Conservation (phyloP, 2,329 filamentous ascomycete genomes). For the Tolypocladium tundrense region DNA sequence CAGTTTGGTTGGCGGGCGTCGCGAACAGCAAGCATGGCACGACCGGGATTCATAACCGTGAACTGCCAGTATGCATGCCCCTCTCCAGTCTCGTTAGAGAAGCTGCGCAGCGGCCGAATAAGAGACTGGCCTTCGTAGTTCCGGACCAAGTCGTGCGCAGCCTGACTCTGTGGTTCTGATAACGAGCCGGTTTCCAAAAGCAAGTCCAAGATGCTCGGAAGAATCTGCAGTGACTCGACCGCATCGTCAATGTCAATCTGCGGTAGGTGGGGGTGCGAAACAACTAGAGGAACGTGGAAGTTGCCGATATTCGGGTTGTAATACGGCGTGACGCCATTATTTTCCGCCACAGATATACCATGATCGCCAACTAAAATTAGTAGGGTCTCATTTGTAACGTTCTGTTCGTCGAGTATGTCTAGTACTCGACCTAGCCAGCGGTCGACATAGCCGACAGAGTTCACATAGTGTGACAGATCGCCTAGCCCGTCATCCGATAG, state of each 20-base stretch:
- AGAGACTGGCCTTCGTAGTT: conserved; percentile 26
- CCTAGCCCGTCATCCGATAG: conserved; percentile 13
- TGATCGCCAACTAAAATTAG: conserved; percentile 22
- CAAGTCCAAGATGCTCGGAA: conserved; percentile 24
- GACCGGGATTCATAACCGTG: conserved; percentile 14
- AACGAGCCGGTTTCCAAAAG: conserved; percentile 23
- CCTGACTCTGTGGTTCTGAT: conserved; percentile 11
- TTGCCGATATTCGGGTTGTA: conserved; percentile 22
- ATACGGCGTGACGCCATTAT: conserved; percentile 19
- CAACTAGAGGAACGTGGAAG: conserved; percentile 22
- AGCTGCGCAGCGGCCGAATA: conserved; percentile 16
- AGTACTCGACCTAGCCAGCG: conserved; percentile 21
- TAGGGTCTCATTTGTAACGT: conserved; percentile 21
- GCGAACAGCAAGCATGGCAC: conserved; percentile 12
- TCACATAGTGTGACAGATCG: conserved; percentile 22
- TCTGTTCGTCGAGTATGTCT: conserved; percentile 17
- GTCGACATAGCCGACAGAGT: conserved; percentile 21
- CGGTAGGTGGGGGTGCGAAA: conserved; percentile 22
- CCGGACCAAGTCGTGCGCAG: conserved; percentile 17
- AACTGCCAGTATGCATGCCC: conserved; percentile 11
- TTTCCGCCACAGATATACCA: conserved; percentile 22
- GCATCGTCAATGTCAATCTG: conserved; percentile 19
- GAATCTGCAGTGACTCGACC: conserved; percentile 21
- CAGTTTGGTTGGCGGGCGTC: conserved; percentile 10
- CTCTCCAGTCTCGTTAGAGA: conserved; percentile 8